Evolutionary conservation across 2,329 filamentous ascomycete genomes (phyloP).

Genomic region (Anthostomella pinea): DNA sequence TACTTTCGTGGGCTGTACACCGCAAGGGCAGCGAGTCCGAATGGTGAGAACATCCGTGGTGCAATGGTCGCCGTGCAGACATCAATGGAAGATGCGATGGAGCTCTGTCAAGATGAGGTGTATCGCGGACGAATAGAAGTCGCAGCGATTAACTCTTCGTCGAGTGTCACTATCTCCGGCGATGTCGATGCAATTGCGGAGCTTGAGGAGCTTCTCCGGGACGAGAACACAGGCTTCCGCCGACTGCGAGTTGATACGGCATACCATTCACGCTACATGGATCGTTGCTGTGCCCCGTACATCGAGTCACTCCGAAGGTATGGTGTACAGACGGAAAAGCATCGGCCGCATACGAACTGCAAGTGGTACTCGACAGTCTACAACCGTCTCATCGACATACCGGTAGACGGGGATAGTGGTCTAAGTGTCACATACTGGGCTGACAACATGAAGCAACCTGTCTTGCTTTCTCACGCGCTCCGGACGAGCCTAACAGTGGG

Average conservation of each 20-base stretch:
- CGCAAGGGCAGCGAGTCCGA: conserved; percentile 8
- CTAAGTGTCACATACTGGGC: conserved; percentile 31
- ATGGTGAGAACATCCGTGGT: conserved; percentile 28
- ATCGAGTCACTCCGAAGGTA: conserved; percentile 3
- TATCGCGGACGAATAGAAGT: conserved; percentile 31
- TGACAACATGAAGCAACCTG: conserved; percentile 34
- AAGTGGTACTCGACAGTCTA: conserved; percentile 8
- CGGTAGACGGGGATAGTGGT: neutral
- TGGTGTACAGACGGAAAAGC: neutral
- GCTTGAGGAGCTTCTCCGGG: conserved; percentile 20
- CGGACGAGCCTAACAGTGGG: conserved; percentile 5
- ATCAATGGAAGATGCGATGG: conserved; percentile 34
- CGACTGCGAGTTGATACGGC: conserved; percentile 18
- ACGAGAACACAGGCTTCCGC: no score
- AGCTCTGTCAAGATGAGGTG: conserved; percentile 12
- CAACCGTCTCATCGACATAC: neutral
- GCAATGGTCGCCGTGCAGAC: conserved; percentile 49
- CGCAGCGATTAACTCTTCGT: conserved; percentile 34
- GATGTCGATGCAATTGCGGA: conserved; percentile 28
- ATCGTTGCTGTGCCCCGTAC: conserved; percentile 6
- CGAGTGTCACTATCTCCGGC: conserved; percentile 37
- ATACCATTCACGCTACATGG: conserved; percentile 18
- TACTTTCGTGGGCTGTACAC: conserved; percentile 43
- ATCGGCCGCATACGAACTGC: neutral
- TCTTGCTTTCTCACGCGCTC: conserved; percentile 34